Percentiles rank a stretch among this genome's conserved stretches.
phyloP scores from a whole-genome alignment of 2,329 filamentous ascomycete genomes.

The Aureobasidium subglaciale region DNA sequence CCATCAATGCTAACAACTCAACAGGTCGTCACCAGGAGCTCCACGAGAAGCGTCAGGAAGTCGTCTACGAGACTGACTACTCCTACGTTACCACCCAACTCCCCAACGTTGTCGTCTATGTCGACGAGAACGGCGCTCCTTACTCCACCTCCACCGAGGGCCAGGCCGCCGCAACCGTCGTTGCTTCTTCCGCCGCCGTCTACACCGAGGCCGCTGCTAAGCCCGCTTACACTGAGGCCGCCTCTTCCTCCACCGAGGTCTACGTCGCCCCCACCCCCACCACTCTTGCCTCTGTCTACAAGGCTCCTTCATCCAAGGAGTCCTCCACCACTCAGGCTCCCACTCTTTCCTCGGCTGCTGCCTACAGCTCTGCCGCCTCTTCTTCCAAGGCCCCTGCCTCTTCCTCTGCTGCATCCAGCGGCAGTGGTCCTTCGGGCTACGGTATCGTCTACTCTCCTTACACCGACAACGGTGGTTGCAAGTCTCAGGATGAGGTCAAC shows the following conservation, averaged over 20 bases:
- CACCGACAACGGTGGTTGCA: constrained; percentile 55
- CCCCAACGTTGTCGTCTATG: constrained; percentile 51
- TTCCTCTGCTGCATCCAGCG: constrained; percentile 19
- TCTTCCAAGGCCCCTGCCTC: constrained; percentile 17
- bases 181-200: constrained; percentile 15
- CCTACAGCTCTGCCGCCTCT: constrained; percentile 17
- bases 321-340: constrained; percentile 6
- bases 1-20: background rate
- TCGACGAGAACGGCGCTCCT: constrained; percentile 50
- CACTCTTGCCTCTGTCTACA: constrained; percentile 18
- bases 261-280: constrained; percentile 12
- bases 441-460: constrained; percentile 56
- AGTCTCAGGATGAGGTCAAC: constrained; percentile 55
- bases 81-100: constrained; percentile 36
- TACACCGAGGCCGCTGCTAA: constrained; percentile 16
- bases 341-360: background rate
- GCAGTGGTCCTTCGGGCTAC: constrained; percentile 24
- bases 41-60: constrained; percentile 29
- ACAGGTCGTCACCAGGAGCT: constrained; percentile 29
- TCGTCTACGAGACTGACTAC: constrained; percentile 28
- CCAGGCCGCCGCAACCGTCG: constrained; percentile 10
- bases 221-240: constrained; percentile 18
- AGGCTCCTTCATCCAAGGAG: constrained; percentile 19
- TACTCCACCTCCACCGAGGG: constrained; percentile 29
- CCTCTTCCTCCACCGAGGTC: constrained; percentile 9